phyloP scores from a whole-genome alignment of 257 asterid genomes.

The Echites panduratus region DNA sequence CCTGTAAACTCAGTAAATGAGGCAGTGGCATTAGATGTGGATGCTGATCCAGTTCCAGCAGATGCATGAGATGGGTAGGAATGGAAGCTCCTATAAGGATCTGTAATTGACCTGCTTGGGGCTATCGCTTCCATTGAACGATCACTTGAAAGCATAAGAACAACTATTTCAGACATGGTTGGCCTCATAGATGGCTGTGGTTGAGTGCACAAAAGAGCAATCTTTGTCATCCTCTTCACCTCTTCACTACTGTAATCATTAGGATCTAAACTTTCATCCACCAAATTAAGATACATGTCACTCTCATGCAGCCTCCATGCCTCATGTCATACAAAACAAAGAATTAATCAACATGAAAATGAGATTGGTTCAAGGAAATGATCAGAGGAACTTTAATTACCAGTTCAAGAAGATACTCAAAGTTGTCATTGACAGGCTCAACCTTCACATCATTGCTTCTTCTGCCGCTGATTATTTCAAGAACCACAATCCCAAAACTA shows the following conservation, averaged over 20 bases:
- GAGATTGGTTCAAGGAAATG: not conserved
- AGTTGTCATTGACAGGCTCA: slow-evolving; percentile 39
- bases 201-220: slow-evolving; percentile 61
- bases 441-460: slow-evolving; percentile 40
- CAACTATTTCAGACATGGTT: slow-evolving; percentile 66
- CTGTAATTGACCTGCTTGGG: slow-evolving; percentile 30
- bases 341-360: too few relatives aligned
- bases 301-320: slow-evolving; percentile 70
- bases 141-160: slow-evolving; percentile 55
- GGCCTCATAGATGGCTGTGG: slow-evolving; percentile 67
- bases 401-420: slow-evolving; percentile 54
- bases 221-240: slow-evolving; percentile 55
- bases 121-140: slow-evolving; percentile 19
- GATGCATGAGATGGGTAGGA: slow-evolving; percentile 23
- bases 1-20: slow-evolving; percentile 52
- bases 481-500: slow-evolving; percentile 67
- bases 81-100: slow-evolving; percentile 22
- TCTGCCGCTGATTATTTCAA: slow-evolving; percentile 72
- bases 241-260: slow-evolving; percentile 41
- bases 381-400: too few relatives aligned
- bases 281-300: slow-evolving; percentile 40
- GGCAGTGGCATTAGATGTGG: slow-evolving; percentile 50
- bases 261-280: slow-evolving; percentile 51
- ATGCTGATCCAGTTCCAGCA: slow-evolving; percentile 24
- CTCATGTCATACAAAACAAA: slow-evolving; percentile 29